A percentile compares a stretch with the other conserved stretches of the same genome.
Evolutionary conservation across 352 stramenopile species (phyloP).

Genomic region (Pythium pectinolyticum): DNA sequence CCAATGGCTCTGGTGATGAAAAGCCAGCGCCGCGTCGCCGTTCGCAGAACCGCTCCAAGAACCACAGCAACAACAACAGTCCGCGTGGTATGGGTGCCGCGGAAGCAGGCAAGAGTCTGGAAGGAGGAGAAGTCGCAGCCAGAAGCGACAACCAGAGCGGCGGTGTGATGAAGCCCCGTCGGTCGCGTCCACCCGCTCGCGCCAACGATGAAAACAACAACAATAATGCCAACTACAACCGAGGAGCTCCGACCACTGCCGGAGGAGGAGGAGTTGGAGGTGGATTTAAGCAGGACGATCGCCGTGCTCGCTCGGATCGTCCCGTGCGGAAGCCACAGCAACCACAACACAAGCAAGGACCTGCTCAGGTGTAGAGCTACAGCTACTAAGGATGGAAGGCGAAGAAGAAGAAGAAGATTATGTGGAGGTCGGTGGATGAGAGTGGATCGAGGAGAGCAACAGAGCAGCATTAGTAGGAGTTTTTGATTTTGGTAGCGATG

Average conservation of each 20-base stretch:
- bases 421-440: neutral
- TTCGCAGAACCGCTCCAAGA: constrained; percentile 18
- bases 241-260: no score
- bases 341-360: constrained; percentile 8
- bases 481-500: neutral
- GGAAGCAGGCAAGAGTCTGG: constrained; percentile 6
- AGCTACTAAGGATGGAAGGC: neutral
- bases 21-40: constrained; percentile 23
- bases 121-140: neutral
- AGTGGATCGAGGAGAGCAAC: neutral
- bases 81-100: neutral
- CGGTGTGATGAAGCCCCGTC: constrained; percentile 10
- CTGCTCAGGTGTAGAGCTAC: neutral
- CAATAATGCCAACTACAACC: constrained; percentile 14
- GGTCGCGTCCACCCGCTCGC: constrained; percentile 23
- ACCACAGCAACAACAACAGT: constrained; percentile 23
- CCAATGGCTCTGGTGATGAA: constrained; percentile 7
- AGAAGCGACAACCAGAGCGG: no score
- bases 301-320: constrained; percentile 19
- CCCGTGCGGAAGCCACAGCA: constrained; percentile 15
- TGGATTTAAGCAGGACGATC: constrained; percentile 14
- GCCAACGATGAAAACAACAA: constrained; percentile 22
- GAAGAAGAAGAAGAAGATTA: neutral
- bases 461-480: neutral
- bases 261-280: neutral